These are phyloP conservation scores for Fusarium decemcellulare DNA, from an alignment of 2,329 filamentous ascomycete genomes.

Conservation along the genomic window DNA sequence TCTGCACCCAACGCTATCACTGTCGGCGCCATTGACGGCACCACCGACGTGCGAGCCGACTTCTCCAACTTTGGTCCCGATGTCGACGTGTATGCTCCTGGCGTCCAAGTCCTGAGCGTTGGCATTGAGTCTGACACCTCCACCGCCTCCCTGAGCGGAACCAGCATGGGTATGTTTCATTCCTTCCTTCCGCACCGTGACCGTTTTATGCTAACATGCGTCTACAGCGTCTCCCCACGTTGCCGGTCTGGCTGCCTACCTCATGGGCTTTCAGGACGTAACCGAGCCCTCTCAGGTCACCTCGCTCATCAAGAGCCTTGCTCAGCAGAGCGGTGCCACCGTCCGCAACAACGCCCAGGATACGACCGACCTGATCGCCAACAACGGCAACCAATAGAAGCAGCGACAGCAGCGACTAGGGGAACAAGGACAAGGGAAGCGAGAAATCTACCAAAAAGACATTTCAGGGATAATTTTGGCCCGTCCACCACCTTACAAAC, in stretches of 20 bases:
- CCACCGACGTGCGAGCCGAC: slow-evolving; percentile 61
- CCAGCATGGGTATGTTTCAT: slow-evolving; percentile 66
- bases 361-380: slow-evolving; percentile 69
- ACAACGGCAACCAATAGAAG: slow-evolving; percentile 63
- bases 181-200: neutral
- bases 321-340: slow-evolving; percentile 58
- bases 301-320: slow-evolving; percentile 68
- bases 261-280: slow-evolving; percentile 71
- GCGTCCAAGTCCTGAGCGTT: slow-evolving; percentile 67
- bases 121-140: slow-evolving; percentile 65
- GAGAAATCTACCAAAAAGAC: slow-evolving; percentile 31
- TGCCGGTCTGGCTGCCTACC: slow-evolving; percentile 76
- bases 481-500: slow-evolving; percentile 36
- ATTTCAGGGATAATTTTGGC: slow-evolving; percentile 42
- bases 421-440: slow-evolving; percentile 30
- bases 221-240: slow-evolving; percentile 73
- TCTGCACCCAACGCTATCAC: slow-evolving; percentile 71
- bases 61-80: slow-evolving; percentile 72
- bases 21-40: slow-evolving; percentile 70
- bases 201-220: slow-evolving; percentile 27
- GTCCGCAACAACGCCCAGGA: slow-evolving; percentile 58
- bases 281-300: slow-evolving; percentile 54
- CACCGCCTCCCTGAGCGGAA: slow-evolving; percentile 64
- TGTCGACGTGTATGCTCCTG: slow-evolving; percentile 71
- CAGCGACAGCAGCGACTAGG: slow-evolving; percentile 16